phyloP scores from a whole-genome alignment of 2,329 filamentous ascomycete species.

The Coniochaeta ligniaria region DNA sequence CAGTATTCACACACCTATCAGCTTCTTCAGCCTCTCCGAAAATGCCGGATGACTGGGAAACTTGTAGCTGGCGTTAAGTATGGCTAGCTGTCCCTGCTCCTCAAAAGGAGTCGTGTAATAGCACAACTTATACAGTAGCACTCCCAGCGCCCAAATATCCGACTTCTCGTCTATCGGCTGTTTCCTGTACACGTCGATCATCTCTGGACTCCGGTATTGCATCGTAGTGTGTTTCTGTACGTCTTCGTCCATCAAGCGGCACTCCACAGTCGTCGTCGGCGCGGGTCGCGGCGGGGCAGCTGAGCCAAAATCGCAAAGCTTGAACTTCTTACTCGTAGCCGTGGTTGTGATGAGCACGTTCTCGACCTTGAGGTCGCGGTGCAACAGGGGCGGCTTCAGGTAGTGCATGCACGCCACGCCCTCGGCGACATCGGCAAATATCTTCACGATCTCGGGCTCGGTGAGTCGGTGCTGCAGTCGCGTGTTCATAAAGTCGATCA shows the following conservation, averaged over 20 bases:
- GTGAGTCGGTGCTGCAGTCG: conserved; percentile 91
- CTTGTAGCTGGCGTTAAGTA: conserved; percentile 90
- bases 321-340: conserved; percentile 68
- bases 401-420: conserved; percentile 99
- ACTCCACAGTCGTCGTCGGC: conserved; percentile 80
- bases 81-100: conserved; percentile 94
- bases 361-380: conserved; percentile 95
- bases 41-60: conserved; percentile 85
- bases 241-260: conserved; percentile 89
- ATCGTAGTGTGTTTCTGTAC: conserved; percentile 95
- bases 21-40: conserved; percentile 78
- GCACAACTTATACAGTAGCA: conserved; percentile 94
- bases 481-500: conserved; percentile 99
- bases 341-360: conserved; percentile 83
- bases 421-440: conserved; percentile 93
- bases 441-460: conserved; percentile 94
- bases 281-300: conserved; percentile 77
- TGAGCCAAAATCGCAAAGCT: conserved; percentile 97
- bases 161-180: conserved; percentile 97
- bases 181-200: conserved; percentile 97
- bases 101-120: conserved; percentile 99
- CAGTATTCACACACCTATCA: conserved; percentile 63
- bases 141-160: conserved; percentile 95
- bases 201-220: conserved; percentile 96
- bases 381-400: conserved; percentile 83